A percentile compares a stretch with the other conserved stretches of the same genome.
These are phyloP conservation scores for Aspergillus sclerotioniger DNA, from an alignment of 495 filamentous ascomycete genomes.

Conservation along the genomic window DNA sequence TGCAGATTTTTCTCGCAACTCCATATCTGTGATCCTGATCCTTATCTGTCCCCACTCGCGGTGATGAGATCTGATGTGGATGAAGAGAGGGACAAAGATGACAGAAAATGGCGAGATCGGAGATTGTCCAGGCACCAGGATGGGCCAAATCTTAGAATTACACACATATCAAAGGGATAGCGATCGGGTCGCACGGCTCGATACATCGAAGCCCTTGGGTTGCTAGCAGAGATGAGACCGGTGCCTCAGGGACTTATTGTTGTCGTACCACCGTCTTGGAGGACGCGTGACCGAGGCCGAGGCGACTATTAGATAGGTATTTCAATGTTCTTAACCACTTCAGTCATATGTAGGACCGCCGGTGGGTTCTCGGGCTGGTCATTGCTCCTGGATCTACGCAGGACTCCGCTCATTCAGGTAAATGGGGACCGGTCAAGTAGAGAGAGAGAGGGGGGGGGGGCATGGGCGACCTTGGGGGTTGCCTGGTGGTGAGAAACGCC, in stretches of 20 bases:
- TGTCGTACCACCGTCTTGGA: background rate
- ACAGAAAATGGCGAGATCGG: too few species aligned
- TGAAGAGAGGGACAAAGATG: too few species aligned
- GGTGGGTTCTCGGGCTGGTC: slow-evolving; percentile 15
- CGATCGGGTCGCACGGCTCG: background rate
- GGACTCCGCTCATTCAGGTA: slow-evolving; percentile 15
- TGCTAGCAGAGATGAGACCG: background rate
- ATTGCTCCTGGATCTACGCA: slow-evolving; percentile 17
- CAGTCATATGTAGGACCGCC: background rate
- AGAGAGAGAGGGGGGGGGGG: too few species aligned
- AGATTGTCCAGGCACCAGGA: too few species aligned
- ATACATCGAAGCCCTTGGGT: background rate
- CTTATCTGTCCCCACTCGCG: too few species aligned
- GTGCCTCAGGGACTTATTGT: background rate
- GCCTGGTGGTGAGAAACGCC: background rate
- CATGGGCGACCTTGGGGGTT: background rate
- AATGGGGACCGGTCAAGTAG: slow-evolving; percentile 1
- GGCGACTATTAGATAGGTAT: background rate
- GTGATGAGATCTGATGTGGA: too few species aligned
- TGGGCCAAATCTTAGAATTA: too few species aligned
- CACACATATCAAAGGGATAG: too few species aligned
- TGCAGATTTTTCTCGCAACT: too few species aligned
- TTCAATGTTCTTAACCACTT: background rate
- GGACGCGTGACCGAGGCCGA: background rate
- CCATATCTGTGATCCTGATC: too few species aligned